These are phyloP conservation scores for Protomyces arabidopsidicola DNA, from an alignment of 1,139 yeast species.

Conservation along the genomic window DNA sequence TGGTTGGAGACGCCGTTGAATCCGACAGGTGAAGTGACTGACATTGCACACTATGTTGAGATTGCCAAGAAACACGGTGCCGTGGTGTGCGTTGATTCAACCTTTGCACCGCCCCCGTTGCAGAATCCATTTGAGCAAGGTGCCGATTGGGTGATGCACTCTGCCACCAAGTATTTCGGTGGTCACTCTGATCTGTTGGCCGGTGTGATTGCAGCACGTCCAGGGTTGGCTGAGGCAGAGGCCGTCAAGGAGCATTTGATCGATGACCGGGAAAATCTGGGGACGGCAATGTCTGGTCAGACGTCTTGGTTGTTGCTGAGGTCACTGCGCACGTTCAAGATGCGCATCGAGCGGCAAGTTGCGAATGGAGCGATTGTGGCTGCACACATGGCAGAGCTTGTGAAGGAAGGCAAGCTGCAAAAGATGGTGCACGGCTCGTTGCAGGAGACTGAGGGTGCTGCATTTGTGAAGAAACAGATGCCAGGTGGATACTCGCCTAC, in stretches of 20 bases:
- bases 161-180: constrained; percentile 85
- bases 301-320: constrained; percentile 71
- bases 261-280: constrained; percentile 62
- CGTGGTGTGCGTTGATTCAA: constrained; percentile 79
- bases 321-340: constrained; percentile 71
- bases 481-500: constrained; percentile 65
- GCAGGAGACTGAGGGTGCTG: constrained; percentile 38
- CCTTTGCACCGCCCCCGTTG: constrained; percentile 82
- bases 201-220: constrained; percentile 71
- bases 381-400: constrained; percentile 45
- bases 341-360: constrained; percentile 65
- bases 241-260: constrained; percentile 48
- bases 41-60: constrained; percentile 59
- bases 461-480: constrained; percentile 62
- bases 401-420: not conserved
- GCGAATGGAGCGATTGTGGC: constrained; percentile 54
- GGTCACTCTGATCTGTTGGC: constrained; percentile 90
- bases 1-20: constrained; percentile 90
- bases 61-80: constrained; percentile 44
- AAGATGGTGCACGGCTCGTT: constrained; percentile 9
- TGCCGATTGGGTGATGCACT: constrained; percentile 81
- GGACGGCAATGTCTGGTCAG: constrained; percentile 72
- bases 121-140: constrained; percentile 71
- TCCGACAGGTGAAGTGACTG: constrained; percentile 76
- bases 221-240: constrained; percentile 37